These are phyloP conservation scores for Phytophthora sp. DNA, from an alignment of 352 stramenopile species.

Conservation along the genomic window DNA sequence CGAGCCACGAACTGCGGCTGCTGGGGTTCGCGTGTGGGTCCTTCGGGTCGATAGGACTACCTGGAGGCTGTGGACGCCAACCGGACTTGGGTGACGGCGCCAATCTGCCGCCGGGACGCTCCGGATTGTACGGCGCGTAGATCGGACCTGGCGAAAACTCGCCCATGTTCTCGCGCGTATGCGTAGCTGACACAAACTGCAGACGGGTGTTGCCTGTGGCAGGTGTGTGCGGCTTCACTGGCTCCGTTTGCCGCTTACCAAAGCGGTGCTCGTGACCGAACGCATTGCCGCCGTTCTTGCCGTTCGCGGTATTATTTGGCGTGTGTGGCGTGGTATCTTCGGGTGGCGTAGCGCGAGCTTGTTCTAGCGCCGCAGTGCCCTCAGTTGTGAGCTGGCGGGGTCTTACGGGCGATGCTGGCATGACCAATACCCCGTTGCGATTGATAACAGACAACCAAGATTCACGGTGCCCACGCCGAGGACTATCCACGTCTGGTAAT, in stretches of 20 bases:
- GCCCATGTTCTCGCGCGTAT: constrained; percentile 86
- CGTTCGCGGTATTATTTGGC: constrained; percentile 32
- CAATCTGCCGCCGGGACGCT: constrained; percentile 67
- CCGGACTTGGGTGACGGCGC: constrained; percentile 54
- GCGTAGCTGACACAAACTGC: constrained; percentile 77
- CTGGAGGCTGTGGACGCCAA: constrained; percentile 43
- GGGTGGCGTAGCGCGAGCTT: constrained; percentile 8
- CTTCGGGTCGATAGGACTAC: constrained; percentile 52
- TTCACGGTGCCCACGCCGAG: constrained; percentile 66
- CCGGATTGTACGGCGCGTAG: constrained; percentile 75
- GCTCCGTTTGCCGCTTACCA: constrained; percentile 51
- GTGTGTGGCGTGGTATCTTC: constrained; percentile 18
- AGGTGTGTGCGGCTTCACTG: constrained; percentile 37
- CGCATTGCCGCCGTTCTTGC: constrained; percentile 47
- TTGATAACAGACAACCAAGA: constrained; percentile 87
- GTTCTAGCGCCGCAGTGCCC: constrained; percentile 21
- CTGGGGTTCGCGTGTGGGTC: constrained; percentile 80
- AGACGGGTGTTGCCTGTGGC: constrained; percentile 56
- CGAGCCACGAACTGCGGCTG: constrained; percentile 83
- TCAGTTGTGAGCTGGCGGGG: constrained; percentile 21
- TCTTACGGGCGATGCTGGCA: constrained; percentile 53
- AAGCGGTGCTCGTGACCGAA: constrained; percentile 85
- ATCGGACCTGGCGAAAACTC: constrained; percentile 88
- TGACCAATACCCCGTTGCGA: constrained; percentile 79
- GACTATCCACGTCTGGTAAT: constrained; percentile 58